Evolutionary conservation across 2,329 filamentous ascomycete genomes (phyloP).

Genomic region (Cyclaneusma minus): DNA sequence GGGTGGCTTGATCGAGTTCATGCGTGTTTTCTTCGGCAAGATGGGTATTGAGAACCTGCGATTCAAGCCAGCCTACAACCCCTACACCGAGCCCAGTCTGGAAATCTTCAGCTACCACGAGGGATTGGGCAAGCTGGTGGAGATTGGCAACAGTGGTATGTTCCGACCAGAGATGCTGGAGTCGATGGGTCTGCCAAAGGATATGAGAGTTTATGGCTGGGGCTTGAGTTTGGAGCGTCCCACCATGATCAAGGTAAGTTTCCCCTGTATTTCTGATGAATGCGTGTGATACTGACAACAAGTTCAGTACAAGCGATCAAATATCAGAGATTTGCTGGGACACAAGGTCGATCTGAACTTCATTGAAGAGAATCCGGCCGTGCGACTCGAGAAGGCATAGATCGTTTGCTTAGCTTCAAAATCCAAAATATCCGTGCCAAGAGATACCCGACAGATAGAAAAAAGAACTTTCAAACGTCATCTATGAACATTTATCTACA

Average conservation of each 20-base stretch:
- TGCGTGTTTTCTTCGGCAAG: slow-evolving; percentile 90
- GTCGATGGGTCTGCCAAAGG: slow-evolving; percentile 81
- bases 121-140: slow-evolving; percentile 78
- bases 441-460: too few relatives aligned
- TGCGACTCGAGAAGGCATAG: slow-evolving; percentile 75
- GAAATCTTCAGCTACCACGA: slow-evolving; percentile 95
- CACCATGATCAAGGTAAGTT: slow-evolving; percentile 85
- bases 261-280: slow-evolving; percentile 5
- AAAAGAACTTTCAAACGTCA: too few relatives aligned
- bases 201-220: slow-evolving; percentile 89
- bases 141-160: slow-evolving; percentile 98
- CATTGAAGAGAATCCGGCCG: slow-evolving; percentile 81
- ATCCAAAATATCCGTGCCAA: too few relatives aligned
- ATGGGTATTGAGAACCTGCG: slow-evolving; percentile 79
- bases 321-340: slow-evolving; percentile 82
- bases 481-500: too few relatives aligned
- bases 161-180: slow-evolving; percentile 97
- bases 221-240: slow-evolving; percentile 83
- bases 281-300: slow-evolving; percentile 1
- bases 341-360: slow-evolving; percentile 93
- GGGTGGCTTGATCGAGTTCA: slow-evolving; percentile 84
- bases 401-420: too few relatives aligned
- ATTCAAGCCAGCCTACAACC: slow-evolving; percentile 97
- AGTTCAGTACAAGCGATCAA: slow-evolving; percentile 34
- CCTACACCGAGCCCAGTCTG: slow-evolving; percentile 91